phyloP scores from a whole-genome alignment of 1,284 basidiomycete species.

The Mrakiaceae sp. region DNA sequence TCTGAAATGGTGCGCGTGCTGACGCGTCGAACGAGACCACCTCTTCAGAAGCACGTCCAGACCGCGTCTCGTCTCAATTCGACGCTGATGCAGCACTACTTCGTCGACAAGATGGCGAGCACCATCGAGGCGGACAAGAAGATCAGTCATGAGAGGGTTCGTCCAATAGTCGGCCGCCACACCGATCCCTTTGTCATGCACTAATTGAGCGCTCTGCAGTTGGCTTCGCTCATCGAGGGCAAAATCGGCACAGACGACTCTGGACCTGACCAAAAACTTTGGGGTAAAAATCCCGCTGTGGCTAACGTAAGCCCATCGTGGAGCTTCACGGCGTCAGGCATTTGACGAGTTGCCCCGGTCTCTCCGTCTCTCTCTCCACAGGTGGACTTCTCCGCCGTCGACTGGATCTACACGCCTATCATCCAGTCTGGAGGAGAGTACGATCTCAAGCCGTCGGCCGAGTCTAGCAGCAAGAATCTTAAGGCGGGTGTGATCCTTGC shows the following conservation, averaged over 20 bases:
- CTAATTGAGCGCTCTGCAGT: not conserved
- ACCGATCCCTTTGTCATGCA: not conserved
- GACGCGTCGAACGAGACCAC: not conserved
- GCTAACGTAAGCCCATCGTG: conserved; percentile 46
- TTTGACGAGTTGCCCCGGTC: conserved; percentile 4
- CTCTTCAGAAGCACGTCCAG: conserved; percentile 56
- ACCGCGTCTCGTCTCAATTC: conserved; percentile 70
- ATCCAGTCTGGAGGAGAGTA: conserved; percentile 90
- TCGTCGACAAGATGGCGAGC: conserved; percentile 75
- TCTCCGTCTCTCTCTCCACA: conserved; percentile 26
- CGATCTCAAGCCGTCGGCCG: conserved; percentile 74
- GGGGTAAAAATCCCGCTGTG: conserved; percentile 62
- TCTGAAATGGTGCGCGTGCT: not conserved
- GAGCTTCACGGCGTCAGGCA: too few relatives aligned
- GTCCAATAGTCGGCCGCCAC: not conserved
- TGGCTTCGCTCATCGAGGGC: conserved; percentile 57
- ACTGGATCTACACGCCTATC: conserved; percentile 91
- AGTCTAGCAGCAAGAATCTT: conserved; percentile 71
- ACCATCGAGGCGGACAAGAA: conserved; percentile 86
- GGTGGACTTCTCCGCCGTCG: conserved; percentile 77
- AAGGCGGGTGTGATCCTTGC: conserved; percentile 86
- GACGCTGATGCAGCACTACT: conserved; percentile 73
- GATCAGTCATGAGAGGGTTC: conserved; percentile 64
- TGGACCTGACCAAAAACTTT: conserved; percentile 77
- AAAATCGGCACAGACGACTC: conserved; percentile 78